A percentile compares a stretch with the other conserved stretches of the same genome.
Conservation (phyloP, 2,329 filamentous ascomycete genomes). For the Didymella keratinophila region DNA sequence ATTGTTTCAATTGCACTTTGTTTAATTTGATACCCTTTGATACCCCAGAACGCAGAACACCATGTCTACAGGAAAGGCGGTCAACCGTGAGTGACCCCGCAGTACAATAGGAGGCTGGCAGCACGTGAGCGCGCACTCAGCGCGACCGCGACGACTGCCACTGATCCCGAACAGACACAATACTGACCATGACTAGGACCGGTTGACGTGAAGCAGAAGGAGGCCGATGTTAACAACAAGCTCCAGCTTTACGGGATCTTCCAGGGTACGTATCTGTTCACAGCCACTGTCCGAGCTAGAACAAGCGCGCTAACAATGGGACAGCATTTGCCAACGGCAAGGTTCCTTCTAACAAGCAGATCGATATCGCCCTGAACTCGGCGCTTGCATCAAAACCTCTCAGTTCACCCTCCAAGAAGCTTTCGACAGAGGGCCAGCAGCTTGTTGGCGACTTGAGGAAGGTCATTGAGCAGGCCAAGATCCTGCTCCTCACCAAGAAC, state of each 20-base stretch:
- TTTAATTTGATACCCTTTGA: conserved; percentile 45
- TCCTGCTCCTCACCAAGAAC: conserved; percentile 90
- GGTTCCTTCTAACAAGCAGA: conserved; percentile 93
- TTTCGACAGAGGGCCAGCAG: conserved; percentile 82
- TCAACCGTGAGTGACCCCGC: conserved; percentile 35
- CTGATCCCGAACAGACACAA: conserved; percentile 1
- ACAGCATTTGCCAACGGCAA: conserved; percentile 87
- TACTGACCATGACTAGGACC: conserved; percentile 66
- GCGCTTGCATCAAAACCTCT: conserved; percentile 77
- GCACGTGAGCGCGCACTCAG: not conserved
- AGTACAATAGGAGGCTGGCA: not conserved
- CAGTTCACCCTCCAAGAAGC: conserved; percentile 72
- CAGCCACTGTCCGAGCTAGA: not conserved
- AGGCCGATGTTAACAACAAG: conserved; percentile 88
- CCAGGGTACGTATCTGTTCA: conserved; percentile 58
- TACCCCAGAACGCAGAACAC: conserved; percentile 33
- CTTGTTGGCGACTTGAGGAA: conserved; percentile 79
- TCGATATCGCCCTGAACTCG: conserved; percentile 92
- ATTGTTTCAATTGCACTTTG: conserved; percentile 35
- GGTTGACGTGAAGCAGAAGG: conserved; percentile 76
- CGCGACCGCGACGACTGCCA: not conserved
- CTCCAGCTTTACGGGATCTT: conserved; percentile 94
- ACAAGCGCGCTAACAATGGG: conserved; percentile 25
- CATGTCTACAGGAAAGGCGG: conserved; percentile 38
- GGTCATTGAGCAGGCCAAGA: conserved; percentile 84